Conservation (phyloP, 176 grass and related monocot genomes). For the Eragrostis curvula region DNA sequence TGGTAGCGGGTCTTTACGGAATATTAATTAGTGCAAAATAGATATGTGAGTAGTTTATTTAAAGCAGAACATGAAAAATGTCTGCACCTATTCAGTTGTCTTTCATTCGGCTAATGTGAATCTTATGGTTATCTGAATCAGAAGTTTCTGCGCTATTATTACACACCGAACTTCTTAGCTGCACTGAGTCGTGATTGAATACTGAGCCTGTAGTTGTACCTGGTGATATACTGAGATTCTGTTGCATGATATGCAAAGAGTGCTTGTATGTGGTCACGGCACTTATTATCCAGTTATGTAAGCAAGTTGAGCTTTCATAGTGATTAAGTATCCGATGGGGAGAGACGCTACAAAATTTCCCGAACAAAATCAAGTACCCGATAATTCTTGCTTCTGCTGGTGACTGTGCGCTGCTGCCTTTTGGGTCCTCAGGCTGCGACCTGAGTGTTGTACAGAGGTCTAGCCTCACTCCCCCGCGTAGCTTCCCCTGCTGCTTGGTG, state of each 20-base stretch:
- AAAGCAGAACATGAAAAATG: slow-evolving; percentile 5
- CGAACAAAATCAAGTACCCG: too few species aligned
- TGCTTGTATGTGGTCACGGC: neutral
- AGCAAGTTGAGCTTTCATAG: neutral
- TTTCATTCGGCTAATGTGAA: neutral
- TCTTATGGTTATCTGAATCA: neutral
- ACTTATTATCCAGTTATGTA: neutral
- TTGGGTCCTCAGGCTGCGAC: too few species aligned
- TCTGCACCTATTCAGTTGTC: neutral
- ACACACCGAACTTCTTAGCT: neutral
- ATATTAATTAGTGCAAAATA: neutral
- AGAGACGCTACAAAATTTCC: too few species aligned
- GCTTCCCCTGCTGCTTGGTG: too few species aligned
- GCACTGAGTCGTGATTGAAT: neutral
- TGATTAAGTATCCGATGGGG: too few species aligned
- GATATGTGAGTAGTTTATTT: slow-evolving; percentile 12
- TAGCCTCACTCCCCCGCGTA: too few species aligned
- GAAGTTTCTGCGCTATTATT: neutral
- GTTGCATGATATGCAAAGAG: neutral
- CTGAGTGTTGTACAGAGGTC: too few species aligned
- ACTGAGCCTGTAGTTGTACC: neutral
- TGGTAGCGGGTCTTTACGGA: too few species aligned
- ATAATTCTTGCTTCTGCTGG: too few species aligned
- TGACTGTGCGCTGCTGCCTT: too few species aligned
- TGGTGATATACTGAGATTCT: neutral